Base-by-base conservation (phyloP, 2,329 filamentous ascomycete species). In the Drechmeria coniospora region DNA sequence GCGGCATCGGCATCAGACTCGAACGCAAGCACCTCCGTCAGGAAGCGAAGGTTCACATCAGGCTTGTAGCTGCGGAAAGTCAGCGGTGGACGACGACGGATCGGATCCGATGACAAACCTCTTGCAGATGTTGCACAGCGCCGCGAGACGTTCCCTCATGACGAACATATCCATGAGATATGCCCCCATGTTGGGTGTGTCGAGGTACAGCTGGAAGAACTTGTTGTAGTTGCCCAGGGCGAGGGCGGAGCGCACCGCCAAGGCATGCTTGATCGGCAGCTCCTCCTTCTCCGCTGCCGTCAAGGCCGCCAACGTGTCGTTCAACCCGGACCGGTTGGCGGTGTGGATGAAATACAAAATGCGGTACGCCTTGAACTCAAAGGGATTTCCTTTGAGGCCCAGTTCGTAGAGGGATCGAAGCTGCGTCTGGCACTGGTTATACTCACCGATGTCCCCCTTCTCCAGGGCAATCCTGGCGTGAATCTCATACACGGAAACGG, bases 91-190 rank as follows among this genome's bases (percentile, higher is more conserved):
- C n/a, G n/a, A n/a, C n/a, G n/a, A n/a, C n/a, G n/a, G n/a, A n/a
- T n/a, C n/a, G n/a, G n/a, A n/a, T n/a, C n/a, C n/a, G 18, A 10
- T 7, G 18, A 73, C 87, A 63, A 61, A 98, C 90, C 81, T 75
- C 81, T 71, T 92, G 70, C 84, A 93, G 42, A 98, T 90, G 51
- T 78, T 82, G 52, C 83, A 78, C 49, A 98, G 61, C 39, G 90
- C 90, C 48, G 79, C 76, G 40, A 98, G 71, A 45, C 90, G 81
- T 62, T 98, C 87, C 49, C 90, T 77, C 46, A 76, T 76, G 51
- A 95, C 79, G 62, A 98, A 95, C 82, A 93, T 94, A 61, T 98
- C 90, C 81, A 98, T 92, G 28, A 98, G 70, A 57, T 95, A 95
- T 43, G 80, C 84, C 36, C 90, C 87, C 86, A 98, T 93, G 47